Conservation (phyloP, 768 basidiomycete species). For the Pleurotus tuoliensis region DNA sequence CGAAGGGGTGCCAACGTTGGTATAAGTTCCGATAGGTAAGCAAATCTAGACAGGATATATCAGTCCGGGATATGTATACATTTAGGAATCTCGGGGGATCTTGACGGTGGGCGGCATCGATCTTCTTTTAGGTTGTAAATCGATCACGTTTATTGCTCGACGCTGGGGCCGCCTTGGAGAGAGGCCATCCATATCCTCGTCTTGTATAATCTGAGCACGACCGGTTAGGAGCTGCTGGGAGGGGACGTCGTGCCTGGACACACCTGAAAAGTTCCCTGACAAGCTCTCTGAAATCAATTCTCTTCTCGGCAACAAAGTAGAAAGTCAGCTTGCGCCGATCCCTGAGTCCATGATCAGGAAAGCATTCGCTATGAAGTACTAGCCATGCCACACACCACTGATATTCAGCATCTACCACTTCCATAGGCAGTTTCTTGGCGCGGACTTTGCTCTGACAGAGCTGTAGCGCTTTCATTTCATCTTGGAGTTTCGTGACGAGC, state of each 20-base stretch:
- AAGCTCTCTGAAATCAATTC: constrained; percentile 95
- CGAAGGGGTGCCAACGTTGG: too few relatives aligned
- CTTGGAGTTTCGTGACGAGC: constrained; percentile 77
- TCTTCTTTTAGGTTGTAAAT: not conserved
- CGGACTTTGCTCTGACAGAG: constrained; percentile 89
- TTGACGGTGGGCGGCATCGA: too few relatives aligned
- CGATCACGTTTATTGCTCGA: constrained; percentile 26
- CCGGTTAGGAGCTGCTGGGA: too few relatives aligned
- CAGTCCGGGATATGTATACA: not conserved
- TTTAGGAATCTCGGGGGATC: too few relatives aligned
- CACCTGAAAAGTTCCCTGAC: constrained; percentile 92
- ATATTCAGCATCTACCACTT: constrained; percentile 97
- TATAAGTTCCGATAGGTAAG: too few relatives aligned
- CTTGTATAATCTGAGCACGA: constrained; percentile 68
- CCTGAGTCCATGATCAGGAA: constrained; percentile 38
- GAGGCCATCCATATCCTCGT: constrained; percentile 96
- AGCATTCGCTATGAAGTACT: too few relatives aligned
- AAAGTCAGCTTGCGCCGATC: constrained; percentile 98
- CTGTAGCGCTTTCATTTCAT: constrained; percentile 89
- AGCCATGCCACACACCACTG: constrained; percentile 67
- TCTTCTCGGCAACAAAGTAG: constrained; percentile 94
- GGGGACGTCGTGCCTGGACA: constrained; percentile 14
- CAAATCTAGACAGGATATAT: not conserved
- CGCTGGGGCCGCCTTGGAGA: constrained; percentile 48
- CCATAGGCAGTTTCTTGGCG: constrained; percentile 96